A percentile compares a stretch with the other conserved stretches of the same genome.
Evolutionary conservation across 768 basidiomycete species (phyloP).

Genomic region (Clitopilus hobsonii): DNA sequence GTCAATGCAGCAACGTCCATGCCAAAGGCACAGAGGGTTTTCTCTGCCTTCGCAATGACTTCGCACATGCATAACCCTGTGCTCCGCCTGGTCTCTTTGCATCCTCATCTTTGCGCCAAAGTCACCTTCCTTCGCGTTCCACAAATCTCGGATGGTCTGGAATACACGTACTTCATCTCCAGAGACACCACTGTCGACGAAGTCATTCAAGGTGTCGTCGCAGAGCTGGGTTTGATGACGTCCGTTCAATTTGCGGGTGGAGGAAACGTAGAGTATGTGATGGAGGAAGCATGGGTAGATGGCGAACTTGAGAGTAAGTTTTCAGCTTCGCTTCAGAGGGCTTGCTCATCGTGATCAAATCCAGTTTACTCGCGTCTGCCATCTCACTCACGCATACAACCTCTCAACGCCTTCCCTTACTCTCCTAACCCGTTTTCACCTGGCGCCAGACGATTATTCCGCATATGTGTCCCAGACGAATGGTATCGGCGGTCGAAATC

Average conservation of each 20-base stretch:
- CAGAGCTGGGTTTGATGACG: slow-evolving; percentile 69
- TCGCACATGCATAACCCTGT: slow-evolving; percentile 62
- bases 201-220: slow-evolving; percentile 43
- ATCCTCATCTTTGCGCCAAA: slow-evolving; percentile 50
- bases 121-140: slow-evolving; percentile 65
- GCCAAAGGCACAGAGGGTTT: slow-evolving; percentile 40
- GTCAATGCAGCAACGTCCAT: slow-evolving; percentile 34
- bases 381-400: slow-evolving; percentile 33
- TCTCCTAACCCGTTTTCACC: slow-evolving; percentile 37
- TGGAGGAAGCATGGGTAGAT: slow-evolving; percentile 65
- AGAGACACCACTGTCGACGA: slow-evolving; percentile 51
- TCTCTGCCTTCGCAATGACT: slow-evolving; percentile 68
- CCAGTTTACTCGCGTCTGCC: slow-evolving; percentile 43
- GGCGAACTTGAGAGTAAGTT: slow-evolving; percentile 51
- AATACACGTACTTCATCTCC: slow-evolving; percentile 63
- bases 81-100: slow-evolving; percentile 68
- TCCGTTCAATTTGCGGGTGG: slow-evolving; percentile 63
- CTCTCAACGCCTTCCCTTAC: slow-evolving; percentile 36
- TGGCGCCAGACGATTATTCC: slow-evolving; percentile 40
- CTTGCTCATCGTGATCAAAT: slow-evolving; percentile 11
- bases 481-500: slow-evolving; percentile 74
- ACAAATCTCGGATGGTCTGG: slow-evolving; percentile 71
- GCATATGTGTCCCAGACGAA: slow-evolving; percentile 71
- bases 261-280: slow-evolving; percentile 63
- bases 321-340: background rate